These are phyloP conservation scores for Yarrowia hollandica DNA, from an alignment of 805 yeast species.

Conservation along the genomic window DNA sequence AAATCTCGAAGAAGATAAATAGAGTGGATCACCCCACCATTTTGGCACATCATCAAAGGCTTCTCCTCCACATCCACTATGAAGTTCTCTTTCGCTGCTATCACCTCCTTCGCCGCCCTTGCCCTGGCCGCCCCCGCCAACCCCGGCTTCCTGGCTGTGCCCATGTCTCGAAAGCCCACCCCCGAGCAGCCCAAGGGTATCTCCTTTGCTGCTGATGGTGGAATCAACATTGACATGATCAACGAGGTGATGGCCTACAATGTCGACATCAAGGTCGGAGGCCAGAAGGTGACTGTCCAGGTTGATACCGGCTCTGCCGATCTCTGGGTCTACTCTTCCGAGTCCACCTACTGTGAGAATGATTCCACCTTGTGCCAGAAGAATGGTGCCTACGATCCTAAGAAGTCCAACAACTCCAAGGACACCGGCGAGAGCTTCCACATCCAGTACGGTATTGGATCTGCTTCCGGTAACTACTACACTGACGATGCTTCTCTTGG, in stretches of 20 bases:
- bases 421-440: constrained; percentile 31
- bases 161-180: constrained; percentile 1
- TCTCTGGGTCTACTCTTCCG: constrained; percentile 56
- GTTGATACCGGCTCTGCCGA: constrained; percentile 78
- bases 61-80: not conserved
- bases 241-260: constrained; percentile 34
- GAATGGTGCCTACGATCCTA: not conserved
- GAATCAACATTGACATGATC: not conserved
- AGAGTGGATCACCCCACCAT: not conserved
- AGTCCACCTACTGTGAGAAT: constrained; percentile 46
- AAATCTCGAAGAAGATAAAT: not conserved
- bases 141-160: constrained; percentile 1
- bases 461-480: constrained; percentile 56
- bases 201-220: constrained; percentile 9
- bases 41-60: not conserved
- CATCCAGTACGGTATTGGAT: constrained; percentile 42
- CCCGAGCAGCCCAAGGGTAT: not conserved
- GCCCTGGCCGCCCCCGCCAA: constrained; percentile 19
- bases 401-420: constrained; percentile 33
- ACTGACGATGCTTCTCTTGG: constrained; percentile 57
- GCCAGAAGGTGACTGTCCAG: constrained; percentile 48
- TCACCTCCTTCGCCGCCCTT: not conserved
- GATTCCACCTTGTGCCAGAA: not conserved
- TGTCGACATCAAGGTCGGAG: constrained; percentile 48
- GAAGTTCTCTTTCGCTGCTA: constrained; percentile 8